A percentile compares a stretch with the other conserved stretches of the same genome.
Evolutionary conservation across 768 basidiomycete genomes (phyloP).

Genomic region (Boletellus ananas): DNA sequence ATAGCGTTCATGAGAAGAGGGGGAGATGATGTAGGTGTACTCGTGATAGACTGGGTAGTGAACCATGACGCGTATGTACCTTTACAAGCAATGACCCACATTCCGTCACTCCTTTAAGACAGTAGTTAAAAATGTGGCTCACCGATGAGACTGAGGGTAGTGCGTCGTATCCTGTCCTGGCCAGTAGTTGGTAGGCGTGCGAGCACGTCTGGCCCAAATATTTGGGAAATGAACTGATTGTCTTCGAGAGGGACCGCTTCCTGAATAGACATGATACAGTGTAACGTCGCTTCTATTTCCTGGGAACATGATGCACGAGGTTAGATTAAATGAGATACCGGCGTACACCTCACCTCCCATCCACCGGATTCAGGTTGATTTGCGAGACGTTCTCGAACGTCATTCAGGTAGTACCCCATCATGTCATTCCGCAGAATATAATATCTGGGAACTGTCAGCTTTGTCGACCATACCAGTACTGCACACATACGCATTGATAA

Average conservation of each 20-base stretch:
- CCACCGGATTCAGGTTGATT: conserved; percentile 41
- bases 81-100: conserved; percentile 20
- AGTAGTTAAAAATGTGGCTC: conserved; percentile 15
- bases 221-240: conserved; percentile 48
- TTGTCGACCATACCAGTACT: background rate
- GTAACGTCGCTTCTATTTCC: conserved; percentile 84
- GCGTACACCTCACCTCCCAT: conserved; percentile 65
- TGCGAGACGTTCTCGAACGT: conserved; percentile 54
- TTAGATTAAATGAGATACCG: background rate
- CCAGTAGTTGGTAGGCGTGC: conserved; percentile 64
- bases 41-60: conserved; percentile 42
- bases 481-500: conserved; percentile 75
- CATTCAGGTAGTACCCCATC: conserved; percentile 65
- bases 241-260: conserved; percentile 73
- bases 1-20: conserved; percentile 62
- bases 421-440: conserved; percentile 86
- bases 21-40: conserved; percentile 28
- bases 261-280: conserved; percentile 82
- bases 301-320: conserved; percentile 29
- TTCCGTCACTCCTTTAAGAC: background rate
- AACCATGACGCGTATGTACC: conserved; percentile 82
- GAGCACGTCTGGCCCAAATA: conserved; percentile 75
- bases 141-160: conserved; percentile 76
- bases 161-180: conserved; percentile 64
- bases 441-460: conserved; percentile 47